Base-by-base conservation (phyloP, 768 basidiomycete species). In the Tephrocybe sp. region DNA sequence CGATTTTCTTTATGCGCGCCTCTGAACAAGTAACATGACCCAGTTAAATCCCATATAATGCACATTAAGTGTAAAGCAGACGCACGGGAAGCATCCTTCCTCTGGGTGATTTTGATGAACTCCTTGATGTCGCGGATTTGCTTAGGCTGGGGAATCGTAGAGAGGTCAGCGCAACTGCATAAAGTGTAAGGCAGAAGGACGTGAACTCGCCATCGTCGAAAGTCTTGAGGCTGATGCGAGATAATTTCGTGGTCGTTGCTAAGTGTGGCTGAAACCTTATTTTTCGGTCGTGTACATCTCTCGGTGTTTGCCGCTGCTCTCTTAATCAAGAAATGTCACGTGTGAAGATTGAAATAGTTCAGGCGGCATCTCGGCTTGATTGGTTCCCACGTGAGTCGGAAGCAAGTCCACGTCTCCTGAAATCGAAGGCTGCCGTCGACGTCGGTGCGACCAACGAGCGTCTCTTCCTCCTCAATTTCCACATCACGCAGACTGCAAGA, bases 61-160 rank as follows among this genome's bases (percentile, higher is more conserved):
- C 15, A 40, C 12, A 31, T 30, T 1, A 44, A 13, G 34, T n/a
- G 9, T 16, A 44, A 38, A 36, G 19, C 6, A 2, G 40, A 87
- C 95, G 71, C 66, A 97, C 96, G 85, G 53, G 83, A 84, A 58
- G 97, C 97, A 83, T 97, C 96, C 83, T 93, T 96, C 77, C 96
- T 86, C 78, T 87, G 86, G 48, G 95, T 87, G 70, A 96, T 92
- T 77, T 93, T 88, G 72, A 98, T 90, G 79, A 98, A 98, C 73
- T 91, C 80, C 79, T 98, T 99, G 82, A 98, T 98, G 74, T 98
- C 95, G 63, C 82, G 80, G 77, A 99, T 86, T 84, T 98, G 91
- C 77, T 97, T 94, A 53, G 96, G 94, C 96, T 98, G 64, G 2
- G 44, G 16, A 6, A 28, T 28, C 49, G 22, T 25, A 8, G 16